Evolutionary conservation across 768 basidiomycete genomes (phyloP).

Genomic region (Pleurotus eryngii): DNA sequence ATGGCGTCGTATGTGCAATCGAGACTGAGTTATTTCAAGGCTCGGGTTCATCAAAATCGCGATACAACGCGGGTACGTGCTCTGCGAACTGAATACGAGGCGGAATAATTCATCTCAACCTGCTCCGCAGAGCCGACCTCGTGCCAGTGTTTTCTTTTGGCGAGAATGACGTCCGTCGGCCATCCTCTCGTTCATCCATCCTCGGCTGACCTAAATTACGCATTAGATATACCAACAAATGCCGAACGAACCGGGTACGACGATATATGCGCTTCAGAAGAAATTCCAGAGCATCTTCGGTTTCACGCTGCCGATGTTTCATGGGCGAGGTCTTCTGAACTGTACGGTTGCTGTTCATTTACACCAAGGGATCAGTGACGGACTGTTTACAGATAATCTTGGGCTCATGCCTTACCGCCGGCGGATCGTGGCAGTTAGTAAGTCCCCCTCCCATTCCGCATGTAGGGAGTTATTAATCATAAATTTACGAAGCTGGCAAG

Average conservation of each 20-base stretch:
- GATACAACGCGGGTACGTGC: conserved; percentile 79
- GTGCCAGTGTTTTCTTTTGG: conserved; percentile 99
- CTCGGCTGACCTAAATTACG: neutral
- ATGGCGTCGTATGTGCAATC: neutral
- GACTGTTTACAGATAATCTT: conserved; percentile 66
- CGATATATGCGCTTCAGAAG: conserved; percentile 81
- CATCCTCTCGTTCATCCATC: neutral
- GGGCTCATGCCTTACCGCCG: conserved; percentile 95
- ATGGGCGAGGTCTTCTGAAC: conserved; percentile 91
- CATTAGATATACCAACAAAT: conserved; percentile 94
- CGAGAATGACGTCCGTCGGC: conserved; percentile 84
- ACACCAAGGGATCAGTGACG: neutral
- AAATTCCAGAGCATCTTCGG: conserved; percentile 91
- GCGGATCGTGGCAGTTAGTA: conserved; percentile 93
- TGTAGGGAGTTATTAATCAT: neutral
- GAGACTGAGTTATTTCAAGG: conserved; percentile 28
- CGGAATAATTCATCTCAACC: neutral
- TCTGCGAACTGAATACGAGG: conserved; percentile 3
- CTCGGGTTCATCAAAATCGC: conserved; percentile 95
- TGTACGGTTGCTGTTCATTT: conserved; percentile 46
- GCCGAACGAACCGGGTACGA: conserved; percentile 92
- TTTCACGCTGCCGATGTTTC: conserved; percentile 96
- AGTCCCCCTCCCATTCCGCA: conserved; percentile 34
- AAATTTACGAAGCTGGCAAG: conserved; percentile 62
- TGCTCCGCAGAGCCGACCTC: conserved; percentile 70